A percentile compares a stretch with the other conserved stretches of the same genome.
phyloP scores from a whole-genome alignment of 768 basidiomycete species.

The Pisolithus tinctorius region DNA sequence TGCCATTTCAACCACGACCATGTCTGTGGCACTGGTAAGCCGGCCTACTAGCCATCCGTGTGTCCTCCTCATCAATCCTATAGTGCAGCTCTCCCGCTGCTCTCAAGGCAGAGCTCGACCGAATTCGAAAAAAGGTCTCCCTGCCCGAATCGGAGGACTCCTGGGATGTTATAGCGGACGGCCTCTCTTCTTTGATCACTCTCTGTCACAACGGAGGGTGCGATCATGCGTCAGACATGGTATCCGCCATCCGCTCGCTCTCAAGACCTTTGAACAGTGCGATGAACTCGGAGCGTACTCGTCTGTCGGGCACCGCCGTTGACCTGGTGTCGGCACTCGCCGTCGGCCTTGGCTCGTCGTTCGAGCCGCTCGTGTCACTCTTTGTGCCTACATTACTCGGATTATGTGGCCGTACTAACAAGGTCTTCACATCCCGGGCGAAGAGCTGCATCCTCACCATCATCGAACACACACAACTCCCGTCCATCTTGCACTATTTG shows the following conservation, averaged over 20 bases:
- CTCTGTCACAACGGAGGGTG: slow-evolving; percentile 48
- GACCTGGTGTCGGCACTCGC: slow-evolving; percentile 55
- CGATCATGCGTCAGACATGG: slow-evolving; percentile 45
- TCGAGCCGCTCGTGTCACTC: slow-evolving; percentile 60
- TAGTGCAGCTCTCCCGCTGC: slow-evolving; percentile 28
- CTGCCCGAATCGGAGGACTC: slow-evolving; percentile 69
- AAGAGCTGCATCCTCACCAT: slow-evolving; percentile 51
- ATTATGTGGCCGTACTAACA: slow-evolving; percentile 70
- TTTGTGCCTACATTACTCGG: slow-evolving; percentile 63
- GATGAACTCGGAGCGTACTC: slow-evolving; percentile 67
- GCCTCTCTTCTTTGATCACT: slow-evolving; percentile 38
- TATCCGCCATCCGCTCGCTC: slow-evolving; percentile 42
- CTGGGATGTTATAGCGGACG: slow-evolving; percentile 63
- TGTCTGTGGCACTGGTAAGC: neutral
- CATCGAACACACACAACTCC: slow-evolving; percentile 61
- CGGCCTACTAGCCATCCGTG: neutral
- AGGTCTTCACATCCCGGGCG: slow-evolving; percentile 66
- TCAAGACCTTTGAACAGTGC: slow-evolving; percentile 50
- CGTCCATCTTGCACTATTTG: slow-evolving; percentile 56
- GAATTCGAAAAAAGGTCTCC: slow-evolving; percentile 34
- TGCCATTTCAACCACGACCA: neutral
- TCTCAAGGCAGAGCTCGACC: slow-evolving; percentile 36
- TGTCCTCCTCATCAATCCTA: neutral
- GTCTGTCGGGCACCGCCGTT: slow-evolving; percentile 59
- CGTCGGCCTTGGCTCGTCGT: slow-evolving; percentile 48